A percentile compares a stretch with the other conserved stretches of the same genome.
phyloP scores from a whole-genome alignment of 2,329 filamentous ascomycete genomes.

The Mycosphaerelloides madeirae region DNA sequence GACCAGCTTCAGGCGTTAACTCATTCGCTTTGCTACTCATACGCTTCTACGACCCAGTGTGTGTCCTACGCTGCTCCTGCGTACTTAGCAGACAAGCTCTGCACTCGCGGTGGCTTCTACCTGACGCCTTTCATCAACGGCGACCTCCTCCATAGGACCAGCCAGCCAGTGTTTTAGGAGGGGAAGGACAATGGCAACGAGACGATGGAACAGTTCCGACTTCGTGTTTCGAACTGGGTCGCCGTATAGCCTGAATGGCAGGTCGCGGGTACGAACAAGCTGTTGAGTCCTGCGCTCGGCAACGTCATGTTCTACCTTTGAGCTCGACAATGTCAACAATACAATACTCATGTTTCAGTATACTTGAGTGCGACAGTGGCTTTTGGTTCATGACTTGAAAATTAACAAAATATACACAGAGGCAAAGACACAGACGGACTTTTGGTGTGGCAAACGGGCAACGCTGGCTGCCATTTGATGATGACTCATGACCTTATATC shows the following conservation, averaged over 20 bases:
- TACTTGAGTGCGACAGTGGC: background rate
- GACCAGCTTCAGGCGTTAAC: conserved; percentile 9
- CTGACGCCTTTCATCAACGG: background rate
- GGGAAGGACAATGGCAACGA: background rate
- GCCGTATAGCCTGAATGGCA: background rate
- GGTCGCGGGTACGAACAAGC: background rate
- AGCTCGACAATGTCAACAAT: background rate
- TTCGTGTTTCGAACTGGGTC: background rate
- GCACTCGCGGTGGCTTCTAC: conserved; percentile 5
- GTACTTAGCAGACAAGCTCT: conserved; percentile 33
- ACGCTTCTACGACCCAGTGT: conserved; percentile 26
- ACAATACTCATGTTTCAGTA: background rate
- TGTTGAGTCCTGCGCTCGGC: background rate
- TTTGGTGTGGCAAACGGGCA: background rate
- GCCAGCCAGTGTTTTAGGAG: no score
- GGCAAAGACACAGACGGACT: no score
- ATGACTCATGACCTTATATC: no score
- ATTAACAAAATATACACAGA: no score
- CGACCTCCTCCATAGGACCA: background rate
- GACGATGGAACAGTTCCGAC: background rate
- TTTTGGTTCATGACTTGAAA: no score
- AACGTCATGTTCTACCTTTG: background rate
- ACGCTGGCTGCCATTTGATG: background rate
- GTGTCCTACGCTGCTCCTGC: conserved; percentile 34
- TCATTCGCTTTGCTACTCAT: conserved; percentile 30